A percentile compares a stretch with the other conserved stretches of the same genome.
Evolutionary conservation across 352 stramenopile species (phyloP).

Genomic region (Pythium biforme): DNA sequence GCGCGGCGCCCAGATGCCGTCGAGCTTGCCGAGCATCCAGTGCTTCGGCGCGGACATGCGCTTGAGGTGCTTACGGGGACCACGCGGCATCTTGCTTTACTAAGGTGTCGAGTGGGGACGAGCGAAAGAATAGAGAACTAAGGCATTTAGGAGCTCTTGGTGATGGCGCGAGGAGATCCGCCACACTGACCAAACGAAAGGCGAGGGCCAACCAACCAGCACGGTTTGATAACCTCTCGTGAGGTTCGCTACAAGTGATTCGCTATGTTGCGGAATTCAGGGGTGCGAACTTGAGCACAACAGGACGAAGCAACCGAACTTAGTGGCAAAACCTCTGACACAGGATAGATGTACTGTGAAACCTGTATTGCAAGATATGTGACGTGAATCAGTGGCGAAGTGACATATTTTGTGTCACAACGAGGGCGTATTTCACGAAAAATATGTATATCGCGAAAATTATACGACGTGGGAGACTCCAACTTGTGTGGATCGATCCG

Average conservation of each 20-base stretch:
- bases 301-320: neutral
- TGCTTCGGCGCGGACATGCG: constrained; percentile 85
- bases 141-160: neutral
- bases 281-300: neutral
- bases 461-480: too few relatives aligned
- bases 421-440: too few relatives aligned
- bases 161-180: too few relatives aligned
- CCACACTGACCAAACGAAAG: too few relatives aligned
- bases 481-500: neutral
- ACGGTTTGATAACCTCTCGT: neutral
- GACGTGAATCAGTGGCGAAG: neutral
- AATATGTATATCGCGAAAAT: too few relatives aligned
- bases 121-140: constrained; percentile 36
- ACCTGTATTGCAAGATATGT: neutral
- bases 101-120: constrained; percentile 2
- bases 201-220: constrained; percentile 4
- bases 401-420: too few relatives aligned
- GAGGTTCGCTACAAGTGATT: constrained; percentile 1
- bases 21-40: constrained; percentile 91
- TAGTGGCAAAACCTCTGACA: neutral
- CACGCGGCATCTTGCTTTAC: constrained; percentile 66
- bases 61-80: constrained; percentile 88
- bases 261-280: neutral
- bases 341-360: neutral
- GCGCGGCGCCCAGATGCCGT: constrained; percentile 91